These are phyloP conservation scores for Beauveria rudraprayagi DNA, from an alignment of 2,329 filamentous ascomycete genomes.

Conservation along the genomic window DNA sequence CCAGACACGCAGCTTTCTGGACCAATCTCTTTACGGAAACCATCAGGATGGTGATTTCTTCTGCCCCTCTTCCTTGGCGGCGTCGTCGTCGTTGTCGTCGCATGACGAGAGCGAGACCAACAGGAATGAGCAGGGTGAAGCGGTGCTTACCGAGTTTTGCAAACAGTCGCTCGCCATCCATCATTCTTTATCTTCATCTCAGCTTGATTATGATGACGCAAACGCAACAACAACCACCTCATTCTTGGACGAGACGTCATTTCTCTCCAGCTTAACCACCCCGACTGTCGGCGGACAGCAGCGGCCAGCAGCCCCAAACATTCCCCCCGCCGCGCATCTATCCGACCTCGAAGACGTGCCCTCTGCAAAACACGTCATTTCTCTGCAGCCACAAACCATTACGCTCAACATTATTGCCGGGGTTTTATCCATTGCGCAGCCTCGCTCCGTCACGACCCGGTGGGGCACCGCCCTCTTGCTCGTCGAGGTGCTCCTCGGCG, in stretches of 20 bases:
- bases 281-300: background rate
- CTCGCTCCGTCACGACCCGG: constrained; percentile 60
- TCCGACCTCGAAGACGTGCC: constrained; percentile 63
- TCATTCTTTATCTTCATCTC: constrained; percentile 56
- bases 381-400: constrained; percentile 70
- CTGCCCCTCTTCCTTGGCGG: constrained; percentile 25
- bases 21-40: constrained; percentile 20
- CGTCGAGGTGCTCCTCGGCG: constrained; percentile 71
- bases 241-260: constrained; percentile 28
- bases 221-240: constrained; percentile 18
- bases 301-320: constrained; percentile 18
- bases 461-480: constrained; percentile 56
- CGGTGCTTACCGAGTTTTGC: constrained; percentile 57
- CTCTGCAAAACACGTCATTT: constrained; percentile 52
- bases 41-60: constrained; percentile 33
- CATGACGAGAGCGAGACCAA: background rate
- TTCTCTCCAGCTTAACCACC: constrained; percentile 22
- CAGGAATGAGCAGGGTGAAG: constrained; percentile 25
- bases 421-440: constrained; percentile 61
- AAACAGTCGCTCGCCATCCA: constrained; percentile 70
- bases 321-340: constrained; percentile 26
- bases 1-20: constrained; percentile 34
- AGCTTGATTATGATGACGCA: constrained; percentile 32
- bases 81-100: background rate
- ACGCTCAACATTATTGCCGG: constrained; percentile 77